Evolutionary conservation across 2,329 filamentous ascomycete genomes (phyloP), one percentile per base, ranked within the genome.

Genomic region (Colletotrichum somersetense): DNA sequence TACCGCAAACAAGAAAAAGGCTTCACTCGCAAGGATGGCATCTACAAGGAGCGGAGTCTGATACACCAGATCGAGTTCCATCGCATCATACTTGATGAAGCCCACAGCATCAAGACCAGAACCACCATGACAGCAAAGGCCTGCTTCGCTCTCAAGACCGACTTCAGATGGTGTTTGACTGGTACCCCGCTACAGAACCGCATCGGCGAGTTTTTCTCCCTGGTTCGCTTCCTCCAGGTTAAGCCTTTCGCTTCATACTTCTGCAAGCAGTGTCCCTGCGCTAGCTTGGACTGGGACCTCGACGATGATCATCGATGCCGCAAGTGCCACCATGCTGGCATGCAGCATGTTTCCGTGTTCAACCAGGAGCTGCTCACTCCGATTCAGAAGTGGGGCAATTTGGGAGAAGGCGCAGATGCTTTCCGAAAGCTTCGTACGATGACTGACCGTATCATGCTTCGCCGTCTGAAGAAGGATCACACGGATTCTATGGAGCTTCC

Each of bases 161-260:
- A 89, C 23, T 97, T 96, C 83, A 97, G 97, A 77, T 98, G 96
- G 94, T 99, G 96, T 79, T 86, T 99, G 71, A 96, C 93, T 20
- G 96, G 96, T 11, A 99, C 96, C 1, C 96, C 96, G 0, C 90
- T 99, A 1, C 96, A 99, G 81, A 99, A 98, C 79, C 92, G 96
- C 65, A 98, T 98, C 75, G 96, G 96, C 78, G 96, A 98, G 80
- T 97, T 98, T 81, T 98, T 98, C 83, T 98, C 96, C 0, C 85
- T 98, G 30, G 87, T 99, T 67, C 92, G 96, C 2, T 99, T 99
- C 81, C 88, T 99, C 40, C 93, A 97, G 79, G 88, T 98, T 46
- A 88, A 89, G 11, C 96, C 96, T 0, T 98, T 98, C 80, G 92
- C 96, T 10, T 95, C 94, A 75, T 99, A 99, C 79, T 92, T 98